Evolutionary conservation across 2,329 filamentous ascomycete species (phyloP).

Genomic region (Aspergillus awamori): DNA sequence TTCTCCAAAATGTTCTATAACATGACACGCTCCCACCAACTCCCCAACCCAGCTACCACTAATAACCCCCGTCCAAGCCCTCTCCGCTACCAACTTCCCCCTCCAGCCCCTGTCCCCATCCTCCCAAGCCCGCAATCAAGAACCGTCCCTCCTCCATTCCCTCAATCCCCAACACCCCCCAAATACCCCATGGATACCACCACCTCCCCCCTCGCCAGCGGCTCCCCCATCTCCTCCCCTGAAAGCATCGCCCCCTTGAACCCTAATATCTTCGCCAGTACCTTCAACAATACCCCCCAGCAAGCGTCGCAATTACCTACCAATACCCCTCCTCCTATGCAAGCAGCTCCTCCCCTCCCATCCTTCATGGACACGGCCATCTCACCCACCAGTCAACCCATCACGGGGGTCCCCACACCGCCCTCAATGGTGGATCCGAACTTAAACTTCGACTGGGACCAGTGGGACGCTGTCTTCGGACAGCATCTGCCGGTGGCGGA

Average conservation of each 20-base stretch:
- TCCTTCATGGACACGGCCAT: slow-evolving; percentile 28
- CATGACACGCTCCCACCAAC: slow-evolving; percentile 37
- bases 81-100: slow-evolving; percentile 28
- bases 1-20: slow-evolving; percentile 41
- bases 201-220: slow-evolving; percentile 7
- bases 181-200: neutral
- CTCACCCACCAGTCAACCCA: slow-evolving; percentile 22
- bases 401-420: slow-evolving; percentile 33
- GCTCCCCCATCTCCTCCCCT: slow-evolving; percentile 21
- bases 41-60: slow-evolving; percentile 23
- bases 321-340: no score
- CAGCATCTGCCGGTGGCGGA: slow-evolving; percentile 49
- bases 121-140: slow-evolving; percentile 10
- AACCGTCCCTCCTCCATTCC: slow-evolving; percentile 17
- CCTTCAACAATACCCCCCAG: slow-evolving; percentile 9
- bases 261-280: neutral
- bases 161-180: slow-evolving; percentile 14
- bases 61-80: slow-evolving; percentile 27
- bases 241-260: slow-evolving; percentile 10
- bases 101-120: slow-evolving; percentile 13
- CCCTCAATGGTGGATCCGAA: slow-evolving; percentile 45
- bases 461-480: slow-evolving; percentile 54
- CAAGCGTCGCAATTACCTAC: neutral
- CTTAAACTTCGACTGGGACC: slow-evolving; percentile 53
- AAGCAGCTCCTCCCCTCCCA: slow-evolving; percentile 16